phyloP scores from a whole-genome alignment of 2,329 filamentous ascomycete genomes.

The Dissoconium aciculare region DNA sequence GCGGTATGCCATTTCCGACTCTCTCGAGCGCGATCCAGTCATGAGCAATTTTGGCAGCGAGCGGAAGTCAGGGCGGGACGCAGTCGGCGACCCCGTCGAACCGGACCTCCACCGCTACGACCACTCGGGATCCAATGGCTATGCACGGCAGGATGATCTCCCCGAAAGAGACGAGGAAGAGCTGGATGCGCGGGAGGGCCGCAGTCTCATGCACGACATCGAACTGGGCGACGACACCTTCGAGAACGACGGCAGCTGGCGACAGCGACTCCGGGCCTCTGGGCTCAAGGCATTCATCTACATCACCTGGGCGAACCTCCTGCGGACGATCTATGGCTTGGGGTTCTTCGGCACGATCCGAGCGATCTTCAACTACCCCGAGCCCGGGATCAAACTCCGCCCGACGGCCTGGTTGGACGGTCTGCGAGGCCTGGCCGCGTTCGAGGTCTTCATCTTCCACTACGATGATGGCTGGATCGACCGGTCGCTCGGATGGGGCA shows the following conservation, averaged over 20 bases:
- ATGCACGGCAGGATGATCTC: no score
- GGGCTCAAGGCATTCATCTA: neutral
- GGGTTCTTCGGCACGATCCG: neutral
- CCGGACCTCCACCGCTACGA: no score
- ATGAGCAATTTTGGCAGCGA: no score
- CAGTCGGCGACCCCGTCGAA: no score
- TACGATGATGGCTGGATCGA: constrained; percentile 10
- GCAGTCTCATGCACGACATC: constrained; percentile 1
- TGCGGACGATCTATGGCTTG: neutral
- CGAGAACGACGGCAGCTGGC: neutral
- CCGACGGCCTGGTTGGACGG: constrained; percentile 14
- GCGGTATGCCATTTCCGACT: no score
- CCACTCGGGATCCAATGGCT: no score
- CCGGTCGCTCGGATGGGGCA: constrained; percentile 6
- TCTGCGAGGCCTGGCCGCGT: constrained; percentile 13
- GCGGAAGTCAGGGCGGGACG: no score
- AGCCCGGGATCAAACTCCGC: constrained; percentile 3
- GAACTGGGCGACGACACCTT: neutral
- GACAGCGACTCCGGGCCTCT: neutral
- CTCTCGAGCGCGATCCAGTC: no score
- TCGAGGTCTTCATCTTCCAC: constrained; percentile 15
- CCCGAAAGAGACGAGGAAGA: no score
- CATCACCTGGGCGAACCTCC: neutral
- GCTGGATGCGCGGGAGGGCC: no score
- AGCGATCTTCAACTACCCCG: constrained; percentile 8